Conservation (phyloP, 1,139 yeast species). For the Pneumocystis murina region DNA sequence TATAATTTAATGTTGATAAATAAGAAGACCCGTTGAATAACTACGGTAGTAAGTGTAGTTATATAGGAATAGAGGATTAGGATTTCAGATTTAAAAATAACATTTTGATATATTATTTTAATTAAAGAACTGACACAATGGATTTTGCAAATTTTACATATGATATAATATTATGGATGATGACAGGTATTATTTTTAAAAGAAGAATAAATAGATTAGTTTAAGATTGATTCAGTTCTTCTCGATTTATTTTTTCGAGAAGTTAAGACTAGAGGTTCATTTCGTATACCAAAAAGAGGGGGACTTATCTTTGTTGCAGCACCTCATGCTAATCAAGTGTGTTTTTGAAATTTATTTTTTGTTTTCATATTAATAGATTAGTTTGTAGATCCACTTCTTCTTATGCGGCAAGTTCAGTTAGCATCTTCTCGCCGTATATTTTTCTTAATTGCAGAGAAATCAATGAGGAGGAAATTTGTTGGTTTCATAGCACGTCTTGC, state of each 20-base stretch:
- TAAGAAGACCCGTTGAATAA: too few relatives aligned
- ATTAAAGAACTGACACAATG: neutral
- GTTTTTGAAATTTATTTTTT: neutral
- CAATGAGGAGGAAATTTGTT: constrained; percentile 50
- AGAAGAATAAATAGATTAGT: neutral
- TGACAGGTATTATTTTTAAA: neutral
- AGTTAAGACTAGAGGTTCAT: constrained; percentile 81
- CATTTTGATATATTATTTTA: too few relatives aligned
- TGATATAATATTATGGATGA: neutral
- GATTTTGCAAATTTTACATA: neutral
- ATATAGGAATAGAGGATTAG: too few relatives aligned
- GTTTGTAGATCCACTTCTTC: constrained; percentile 76
- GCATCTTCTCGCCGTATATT: constrained; percentile 65
- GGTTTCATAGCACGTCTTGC: constrained; percentile 66
- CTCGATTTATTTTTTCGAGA: constrained; percentile 67
- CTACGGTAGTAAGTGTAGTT: too few relatives aligned
- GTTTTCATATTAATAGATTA: neutral
- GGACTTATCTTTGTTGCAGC: constrained; percentile 93
- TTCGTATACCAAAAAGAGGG: constrained; percentile 65
- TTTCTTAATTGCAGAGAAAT: constrained; percentile 74
- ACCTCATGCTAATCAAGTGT: constrained; percentile 79
- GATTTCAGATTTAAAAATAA: too few relatives aligned
- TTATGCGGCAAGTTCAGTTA: constrained; percentile 65
- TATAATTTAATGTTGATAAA: too few relatives aligned
- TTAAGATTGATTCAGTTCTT: constrained; percentile 19